Base-by-base conservation (phyloP, 164 flowering plant species). In the Vitis cinerea region DNA sequence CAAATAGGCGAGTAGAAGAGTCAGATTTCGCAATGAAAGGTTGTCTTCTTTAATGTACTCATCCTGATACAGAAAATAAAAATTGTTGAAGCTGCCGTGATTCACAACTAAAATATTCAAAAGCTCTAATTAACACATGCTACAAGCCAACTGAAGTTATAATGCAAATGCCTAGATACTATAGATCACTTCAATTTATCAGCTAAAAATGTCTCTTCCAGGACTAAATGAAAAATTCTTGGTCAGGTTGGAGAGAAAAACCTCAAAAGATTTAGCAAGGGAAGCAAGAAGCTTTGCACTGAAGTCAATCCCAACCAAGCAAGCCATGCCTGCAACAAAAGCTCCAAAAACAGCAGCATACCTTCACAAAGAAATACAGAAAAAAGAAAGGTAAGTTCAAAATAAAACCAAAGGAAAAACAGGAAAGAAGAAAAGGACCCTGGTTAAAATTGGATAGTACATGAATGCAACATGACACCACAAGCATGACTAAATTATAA, bases 321-420 rank as follows among this genome's bases (percentile, higher is more conserved):
- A 87, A 65, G 94, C 85, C 92, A 93, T 84, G 67, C 99, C 99
- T 49, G 97, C 95, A 78, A 92, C 88, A 85, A 91, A 90, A 70
- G 97, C 87, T 31, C 91, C 96, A 85, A 91, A 92, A 68, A 86
- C 87, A 70, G 97, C 90, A 79, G 95, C 97, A 86, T 91, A 83
- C 90, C 97, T 94, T 71, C 74, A 86, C 56, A 69, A 66, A 66
- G 52, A 70, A 67, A 67, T 37, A 69, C 50, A 63, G 5, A 68
- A 19, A 9, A 48, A 14, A 44, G 8, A 71, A 50, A 62, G 49
- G 71, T 0, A 58, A 19, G 62, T 59, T 44, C 49, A 57, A 14
- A 16, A 62, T 8, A 50, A 49, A 3, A 61, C 31, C 16, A 37
- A 55, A 63, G 14, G 11, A 44, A 31, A 8, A 58, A 63, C 30